Base-by-base conservation (phyloP, 495 filamentous ascomycete species). In the Penicillium robsamsonii region DNA sequence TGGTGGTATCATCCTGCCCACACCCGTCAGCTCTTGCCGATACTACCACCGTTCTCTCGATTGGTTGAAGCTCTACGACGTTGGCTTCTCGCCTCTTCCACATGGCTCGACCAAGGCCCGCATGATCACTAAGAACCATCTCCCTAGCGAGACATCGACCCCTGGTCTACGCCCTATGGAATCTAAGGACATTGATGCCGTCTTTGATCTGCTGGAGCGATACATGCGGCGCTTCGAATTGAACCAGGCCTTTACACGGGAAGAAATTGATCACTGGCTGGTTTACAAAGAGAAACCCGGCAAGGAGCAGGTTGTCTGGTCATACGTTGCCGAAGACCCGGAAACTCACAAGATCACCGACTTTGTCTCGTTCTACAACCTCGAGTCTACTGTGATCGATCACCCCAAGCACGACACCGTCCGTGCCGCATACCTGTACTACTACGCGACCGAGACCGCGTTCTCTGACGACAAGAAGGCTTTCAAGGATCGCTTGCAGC, bases 21-120 rank as follows among this genome's bases (percentile, higher is more conserved):
- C 85, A 29, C 95, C 94, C 2, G 81, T 97, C 40, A 88, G 86
- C 72, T 96, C 92, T 12, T 96, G 91, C 71, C 83, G 93, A 45
- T 98, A 97, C 77, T 97, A 87, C 67, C 94, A 98, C 69, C 89
- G 94, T 50, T 84, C 89, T 13, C 71, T 98, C 50, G 86, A 98
- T 73, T 98, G 95, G 95, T 75, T 88, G 69, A 97, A 98, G 75
- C 81, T 97, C 17, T 90, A 92, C 70, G 92, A 96, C 58, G 88
- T 93, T 35, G 90, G 90, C 24, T 98, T 98, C 75, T 91, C 88
- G 31, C 88, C 87, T 31, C 79, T 94, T 11, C 94, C 94, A 1
- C 49, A 79, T 2, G 86, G 85, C 47, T 93, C 89, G 61, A 96
- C 92, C 55, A 90, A 89, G 61, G 76, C 82, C 47, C 85, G 87